Evolutionary conservation across 2,329 filamentous ascomycete species (phyloP).

Genomic region (Ustilaginoidea virens): DNA sequence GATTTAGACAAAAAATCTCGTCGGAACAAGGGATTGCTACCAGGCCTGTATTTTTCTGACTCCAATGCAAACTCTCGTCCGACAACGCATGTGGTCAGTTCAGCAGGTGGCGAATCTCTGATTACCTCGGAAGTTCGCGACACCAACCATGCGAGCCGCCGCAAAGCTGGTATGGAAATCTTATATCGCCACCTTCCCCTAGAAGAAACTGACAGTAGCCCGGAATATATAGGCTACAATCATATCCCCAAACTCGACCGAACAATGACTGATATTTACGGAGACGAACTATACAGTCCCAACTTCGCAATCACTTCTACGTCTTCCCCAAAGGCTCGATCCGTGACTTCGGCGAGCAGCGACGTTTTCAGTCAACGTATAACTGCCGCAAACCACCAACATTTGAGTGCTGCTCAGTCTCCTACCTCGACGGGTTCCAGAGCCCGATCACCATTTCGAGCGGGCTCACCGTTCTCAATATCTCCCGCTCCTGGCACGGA

Average conservation of each 20-base stretch:
- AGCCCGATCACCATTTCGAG: slow-evolving; percentile 68
- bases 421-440: slow-evolving; percentile 34
- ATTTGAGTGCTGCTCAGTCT: slow-evolving; percentile 43
- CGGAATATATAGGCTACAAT: slow-evolving; percentile 23
- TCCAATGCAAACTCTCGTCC: slow-evolving; percentile 30
- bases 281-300: slow-evolving; percentile 73
- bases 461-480: slow-evolving; percentile 45
- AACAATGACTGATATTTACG: slow-evolving; percentile 73
- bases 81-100: slow-evolving; percentile 41
- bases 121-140: no score
- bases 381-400: slow-evolving; percentile 63
- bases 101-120: slow-evolving; percentile 42
- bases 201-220: slow-evolving; percentile 26
- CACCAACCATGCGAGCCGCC: no score
- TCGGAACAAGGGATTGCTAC: slow-evolving; percentile 26
- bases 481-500: slow-evolving; percentile 18
- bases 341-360: slow-evolving; percentile 32
- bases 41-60: slow-evolving; percentile 28
- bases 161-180: slow-evolving; percentile 38
- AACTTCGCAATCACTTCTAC: slow-evolving; percentile 44
- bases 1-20: slow-evolving; percentile 20
- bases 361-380: slow-evolving; percentile 60
- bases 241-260: slow-evolving; percentile 63
- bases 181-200: background rate
- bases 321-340: slow-evolving; percentile 30